phyloP scores from a whole-genome alignment of 345 rosid genomes.

The Citrus glauca region DNA sequence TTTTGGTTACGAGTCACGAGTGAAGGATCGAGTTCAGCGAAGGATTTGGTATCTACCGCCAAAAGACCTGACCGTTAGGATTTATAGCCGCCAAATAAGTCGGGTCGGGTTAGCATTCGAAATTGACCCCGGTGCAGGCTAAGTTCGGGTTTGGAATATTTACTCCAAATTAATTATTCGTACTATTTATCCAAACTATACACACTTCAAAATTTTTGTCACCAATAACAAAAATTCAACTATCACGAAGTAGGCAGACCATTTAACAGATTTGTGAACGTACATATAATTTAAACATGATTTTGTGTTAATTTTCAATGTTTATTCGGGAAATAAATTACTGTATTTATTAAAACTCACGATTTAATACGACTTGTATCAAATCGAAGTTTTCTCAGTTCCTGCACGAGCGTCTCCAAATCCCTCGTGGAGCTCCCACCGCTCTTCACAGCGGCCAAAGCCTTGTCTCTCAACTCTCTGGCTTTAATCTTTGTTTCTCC shows the following conservation, averaged over 20 bases:
- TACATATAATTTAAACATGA: too few relatives aligned
- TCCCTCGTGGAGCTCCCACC: conserved; percentile 44
- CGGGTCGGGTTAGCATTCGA: conserved; percentile 1
- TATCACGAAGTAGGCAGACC: too few relatives aligned
- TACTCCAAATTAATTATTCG: neutral
- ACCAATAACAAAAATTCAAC: too few relatives aligned
- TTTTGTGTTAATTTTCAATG: too few relatives aligned
- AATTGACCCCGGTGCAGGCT: neutral
- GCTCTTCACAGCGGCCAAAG: conserved; percentile 31
- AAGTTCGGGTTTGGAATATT: neutral
- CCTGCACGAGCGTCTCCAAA: conserved; percentile 31
- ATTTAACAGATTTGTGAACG: too few relatives aligned
- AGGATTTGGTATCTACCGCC: conserved; percentile 21
- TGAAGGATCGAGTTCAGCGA: neutral
- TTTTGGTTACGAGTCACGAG: neutral
- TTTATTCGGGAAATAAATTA: too few relatives aligned
- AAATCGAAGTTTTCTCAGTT: conserved; percentile 16
- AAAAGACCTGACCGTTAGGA: conserved; percentile 24
- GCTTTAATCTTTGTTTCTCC: conserved; percentile 24
- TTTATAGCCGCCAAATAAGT: neutral
- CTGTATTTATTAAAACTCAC: too few relatives aligned
- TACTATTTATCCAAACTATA: too few relatives aligned
- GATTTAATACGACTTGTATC: neutral
- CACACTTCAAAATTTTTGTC: too few relatives aligned
- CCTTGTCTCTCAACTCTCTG: conserved; percentile 23